Conservation (phyloP, 176 grass and related monocot genomes). For the Rhynchospora pubera region DNA sequence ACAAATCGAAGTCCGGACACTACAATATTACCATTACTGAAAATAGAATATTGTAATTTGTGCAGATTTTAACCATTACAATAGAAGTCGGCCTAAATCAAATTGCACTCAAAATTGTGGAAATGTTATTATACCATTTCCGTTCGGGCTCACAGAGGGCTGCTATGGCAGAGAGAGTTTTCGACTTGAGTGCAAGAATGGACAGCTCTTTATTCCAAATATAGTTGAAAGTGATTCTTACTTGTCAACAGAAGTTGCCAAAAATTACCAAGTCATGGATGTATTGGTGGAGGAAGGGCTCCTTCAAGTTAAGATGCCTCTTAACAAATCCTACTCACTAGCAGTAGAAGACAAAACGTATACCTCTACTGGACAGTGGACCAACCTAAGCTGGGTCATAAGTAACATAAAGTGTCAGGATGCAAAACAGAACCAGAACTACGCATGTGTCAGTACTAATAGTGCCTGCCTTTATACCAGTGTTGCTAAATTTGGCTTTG, state of each 20-base stretch:
- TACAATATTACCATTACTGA: neutral
- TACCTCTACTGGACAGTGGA: neutral
- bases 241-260: neutral
- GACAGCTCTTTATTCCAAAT: neutral
- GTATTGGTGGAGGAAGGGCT: neutral
- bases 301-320: neutral
- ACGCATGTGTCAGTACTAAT: slow-evolving; percentile 14
- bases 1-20: neutral
- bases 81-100: neutral
- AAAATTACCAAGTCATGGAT: neutral
- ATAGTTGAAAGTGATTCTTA: neutral
- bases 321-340: neutral
- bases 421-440: neutral
- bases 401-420: neutral
- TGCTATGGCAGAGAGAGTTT: neutral
- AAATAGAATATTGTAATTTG: neutral
- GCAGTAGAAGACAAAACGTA: neutral
- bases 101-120: neutral
- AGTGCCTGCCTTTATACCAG: neutral
- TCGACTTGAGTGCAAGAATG: neutral
- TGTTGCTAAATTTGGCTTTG: neutral
- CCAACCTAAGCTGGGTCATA: neutral
- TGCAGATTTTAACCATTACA: fast-evolving
- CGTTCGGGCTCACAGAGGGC: neutral
- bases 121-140: neutral